These are phyloP conservation scores for Serpula lacrymans DNA, from an alignment of 768 basidiomycete genomes.

Conservation along the genomic window DNA sequence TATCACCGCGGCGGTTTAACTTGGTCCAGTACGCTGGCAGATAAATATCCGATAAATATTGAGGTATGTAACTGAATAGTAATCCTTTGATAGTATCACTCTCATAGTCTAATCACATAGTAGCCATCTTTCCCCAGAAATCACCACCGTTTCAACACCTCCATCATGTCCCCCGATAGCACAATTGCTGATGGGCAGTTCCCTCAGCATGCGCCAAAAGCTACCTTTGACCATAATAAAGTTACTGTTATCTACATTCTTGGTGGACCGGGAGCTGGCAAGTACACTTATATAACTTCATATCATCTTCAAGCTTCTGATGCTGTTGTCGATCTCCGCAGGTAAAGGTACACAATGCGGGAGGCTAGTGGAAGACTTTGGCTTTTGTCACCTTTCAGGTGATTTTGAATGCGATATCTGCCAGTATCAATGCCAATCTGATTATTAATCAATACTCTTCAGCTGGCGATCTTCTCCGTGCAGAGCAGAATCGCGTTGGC, in stretches of 20 bases:
- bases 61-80: too few species aligned
- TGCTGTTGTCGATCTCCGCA: slow-evolving; percentile 29
- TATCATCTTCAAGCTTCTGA: slow-evolving; percentile 6
- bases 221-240: slow-evolving; percentile 64
- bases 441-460: too few species aligned
- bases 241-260: slow-evolving; percentile 93
- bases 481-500: slow-evolving; percentile 85
- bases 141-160: slow-evolving; percentile 13
- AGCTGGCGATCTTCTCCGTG: slow-evolving; percentile 98
- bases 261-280: slow-evolving; percentile 95
- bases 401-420: slow-evolving; percentile 16
- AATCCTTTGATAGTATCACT: too few species aligned
- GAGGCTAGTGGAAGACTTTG: slow-evolving; percentile 76
- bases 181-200: slow-evolving; percentile 37
- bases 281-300: slow-evolving; percentile 14
- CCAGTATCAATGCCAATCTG: background rate
- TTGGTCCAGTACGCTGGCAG: too few species aligned
- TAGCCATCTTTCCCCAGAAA: too few species aligned
- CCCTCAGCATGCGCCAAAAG: slow-evolving; percentile 23
- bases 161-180: slow-evolving; percentile 37
- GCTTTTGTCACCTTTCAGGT: slow-evolving; percentile 95
- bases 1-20: too few species aligned
- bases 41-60: too few species aligned
- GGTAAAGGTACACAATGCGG: slow-evolving; percentile 97
- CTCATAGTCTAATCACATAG: too few species aligned